These are phyloP conservation scores for Neurospora sp. DNA, from an alignment of 495 filamentous ascomycete species.

Conservation along the genomic window DNA sequence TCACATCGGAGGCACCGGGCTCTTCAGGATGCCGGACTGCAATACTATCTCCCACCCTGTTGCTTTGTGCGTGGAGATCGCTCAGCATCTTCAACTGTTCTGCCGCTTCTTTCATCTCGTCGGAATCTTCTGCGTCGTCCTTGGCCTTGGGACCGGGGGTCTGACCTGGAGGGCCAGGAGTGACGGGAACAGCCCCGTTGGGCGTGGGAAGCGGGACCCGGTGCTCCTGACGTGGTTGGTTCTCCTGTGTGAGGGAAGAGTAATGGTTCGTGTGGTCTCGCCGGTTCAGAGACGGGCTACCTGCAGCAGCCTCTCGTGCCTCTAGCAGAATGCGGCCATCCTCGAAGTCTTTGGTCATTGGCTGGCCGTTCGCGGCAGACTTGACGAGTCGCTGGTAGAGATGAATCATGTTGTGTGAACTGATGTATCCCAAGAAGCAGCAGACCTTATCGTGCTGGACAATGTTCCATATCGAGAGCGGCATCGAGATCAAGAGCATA, in stretches of 20 bases:
- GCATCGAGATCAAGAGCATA: conserved; percentile 48
- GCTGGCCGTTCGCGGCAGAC: conserved; percentile 24
- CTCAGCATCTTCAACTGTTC: conserved; percentile 49
- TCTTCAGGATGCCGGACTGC: conserved; percentile 29
- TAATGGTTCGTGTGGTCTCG: conserved; percentile 10
- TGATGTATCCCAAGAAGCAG: conserved; percentile 45
- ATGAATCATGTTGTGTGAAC: conserved; percentile 47
- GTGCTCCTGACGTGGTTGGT: conserved; percentile 13
- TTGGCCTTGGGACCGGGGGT: conserved; percentile 20
- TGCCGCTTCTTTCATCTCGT: conserved; percentile 49
- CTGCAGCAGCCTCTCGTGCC: conserved; percentile 25
- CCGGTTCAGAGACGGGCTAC: conserved; percentile 16
- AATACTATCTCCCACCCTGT: conserved; percentile 24
- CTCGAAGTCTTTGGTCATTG: conserved; percentile 37
- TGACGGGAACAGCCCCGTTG: not conserved
- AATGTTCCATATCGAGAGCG: conserved; percentile 43
- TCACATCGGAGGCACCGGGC: conserved; percentile 29
- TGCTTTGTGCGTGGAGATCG: conserved; percentile 12
- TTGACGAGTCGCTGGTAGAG: conserved; percentile 43
- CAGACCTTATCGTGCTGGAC: conserved; percentile 48
- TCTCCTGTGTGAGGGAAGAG: conserved; percentile 22
- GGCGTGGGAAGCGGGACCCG: not conserved
- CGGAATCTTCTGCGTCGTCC: conserved; percentile 45
- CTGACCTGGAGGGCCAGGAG: conserved; percentile 8
- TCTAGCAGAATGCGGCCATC: conserved; percentile 40